Conservation (phyloP, 2,329 filamentous ascomycete species). For the Fusarium cyanostomum region DNA sequence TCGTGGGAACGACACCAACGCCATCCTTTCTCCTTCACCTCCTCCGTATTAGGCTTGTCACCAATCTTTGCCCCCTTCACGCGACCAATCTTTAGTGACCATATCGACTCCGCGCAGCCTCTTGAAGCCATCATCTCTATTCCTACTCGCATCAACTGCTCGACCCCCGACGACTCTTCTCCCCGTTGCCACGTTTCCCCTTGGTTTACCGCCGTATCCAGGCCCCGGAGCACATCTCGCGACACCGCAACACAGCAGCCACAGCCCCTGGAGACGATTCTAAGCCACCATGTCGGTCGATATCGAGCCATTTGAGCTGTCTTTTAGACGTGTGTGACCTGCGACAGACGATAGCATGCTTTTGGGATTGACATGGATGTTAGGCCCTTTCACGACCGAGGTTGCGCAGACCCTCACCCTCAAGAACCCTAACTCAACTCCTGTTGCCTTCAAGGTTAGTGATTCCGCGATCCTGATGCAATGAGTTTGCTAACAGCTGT, state of each 20-base stretch:
- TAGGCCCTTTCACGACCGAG: conserved; percentile 74
- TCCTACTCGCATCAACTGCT: conserved; percentile 2
- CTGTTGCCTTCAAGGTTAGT: conserved; percentile 75
- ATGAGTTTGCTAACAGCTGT: conserved; percentile 25
- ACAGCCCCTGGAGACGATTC: conserved; percentile 7
- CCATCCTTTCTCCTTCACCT: conserved; percentile 29
- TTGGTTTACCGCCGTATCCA: conserved; percentile 22
- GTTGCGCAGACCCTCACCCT: conserved; percentile 72
- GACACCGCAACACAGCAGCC: conserved; percentile 26
- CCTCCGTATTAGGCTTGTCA: conserved; percentile 20
- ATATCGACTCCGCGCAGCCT: conserved; percentile 16
- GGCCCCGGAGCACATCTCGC: conserved; percentile 31
- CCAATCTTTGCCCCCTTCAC: conserved; percentile 24
- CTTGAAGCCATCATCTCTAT: conserved; percentile 21
- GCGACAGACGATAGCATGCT: conserved; percentile 10
- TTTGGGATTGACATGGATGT: conserved; percentile 32
- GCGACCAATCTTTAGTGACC: conserved; percentile 13
- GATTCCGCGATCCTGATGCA: background rate
- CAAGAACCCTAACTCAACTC: conserved; percentile 69
- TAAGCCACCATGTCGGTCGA: conserved; percentile 86
- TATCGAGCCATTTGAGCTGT: conserved; percentile 89
- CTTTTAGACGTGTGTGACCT: conserved; percentile 82
- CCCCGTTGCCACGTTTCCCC: conserved; percentile 41
- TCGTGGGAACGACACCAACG: conserved; percentile 24
- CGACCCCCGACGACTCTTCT: conserved; percentile 18